phyloP scores from a whole-genome alignment of 140 eudicot genomes.

The Anethum foeniculum region DNA sequence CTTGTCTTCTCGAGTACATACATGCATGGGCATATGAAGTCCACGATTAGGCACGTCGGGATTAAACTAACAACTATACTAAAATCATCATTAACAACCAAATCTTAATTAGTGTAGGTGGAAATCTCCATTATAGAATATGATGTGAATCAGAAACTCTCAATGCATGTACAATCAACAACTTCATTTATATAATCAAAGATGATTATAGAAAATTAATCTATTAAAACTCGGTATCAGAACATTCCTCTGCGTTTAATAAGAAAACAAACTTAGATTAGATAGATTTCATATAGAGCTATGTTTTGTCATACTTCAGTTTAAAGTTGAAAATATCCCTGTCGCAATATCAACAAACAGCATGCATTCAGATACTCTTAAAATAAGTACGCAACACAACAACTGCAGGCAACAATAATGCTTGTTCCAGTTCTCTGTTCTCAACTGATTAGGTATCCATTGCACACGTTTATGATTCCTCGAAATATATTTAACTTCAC shows the following conservation, averaged over 20 bases:
- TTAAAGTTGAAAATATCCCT: neutral
- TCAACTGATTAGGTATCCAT: neutral
- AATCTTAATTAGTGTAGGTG: neutral
- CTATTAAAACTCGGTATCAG: neutral
- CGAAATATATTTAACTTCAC: neutral
- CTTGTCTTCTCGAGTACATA: neutral
- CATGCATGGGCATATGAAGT: neutral
- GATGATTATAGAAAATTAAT: neutral
- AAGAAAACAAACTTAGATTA: neutral
- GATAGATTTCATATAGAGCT: neutral
- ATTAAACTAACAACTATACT: neutral
- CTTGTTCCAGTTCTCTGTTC: neutral
- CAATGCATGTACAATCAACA: neutral
- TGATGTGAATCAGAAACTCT: neutral
- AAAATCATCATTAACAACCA: neutral
- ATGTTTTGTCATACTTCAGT: neutral
- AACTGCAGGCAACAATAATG: neutral
- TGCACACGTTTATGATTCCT: conserved; percentile 2
- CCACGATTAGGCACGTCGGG: neutral
- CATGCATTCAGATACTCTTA: neutral
- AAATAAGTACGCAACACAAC: neutral
- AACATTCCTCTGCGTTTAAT: neutral
- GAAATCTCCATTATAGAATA: neutral
- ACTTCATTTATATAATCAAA: neutral
- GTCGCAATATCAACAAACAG: neutral